Evolutionary conservation across 495 filamentous ascomycete species (phyloP).

Genomic region (Hypoxylon intermedium): DNA sequence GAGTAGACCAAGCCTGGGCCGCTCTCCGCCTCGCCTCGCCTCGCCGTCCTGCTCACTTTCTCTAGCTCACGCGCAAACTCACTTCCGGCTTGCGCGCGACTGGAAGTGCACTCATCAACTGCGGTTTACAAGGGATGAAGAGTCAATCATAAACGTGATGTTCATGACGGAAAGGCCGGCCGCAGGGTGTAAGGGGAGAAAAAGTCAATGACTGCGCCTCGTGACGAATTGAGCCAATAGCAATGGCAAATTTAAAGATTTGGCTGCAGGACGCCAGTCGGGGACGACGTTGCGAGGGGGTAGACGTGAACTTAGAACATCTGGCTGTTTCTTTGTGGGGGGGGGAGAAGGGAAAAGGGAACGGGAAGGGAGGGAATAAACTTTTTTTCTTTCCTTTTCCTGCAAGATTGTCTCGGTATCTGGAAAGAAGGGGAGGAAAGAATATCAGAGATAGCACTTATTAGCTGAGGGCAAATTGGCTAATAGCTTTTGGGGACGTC

Average conservation of each 20-base stretch:
- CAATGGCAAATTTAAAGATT: conserved; percentile 37
- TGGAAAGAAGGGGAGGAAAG: no score
- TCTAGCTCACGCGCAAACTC: conserved; percentile 38
- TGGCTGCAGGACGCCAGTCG: conserved; percentile 39
- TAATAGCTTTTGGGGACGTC: conserved; percentile 39
- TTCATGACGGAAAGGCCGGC: conserved; percentile 37
- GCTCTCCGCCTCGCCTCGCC: conserved; percentile 43
- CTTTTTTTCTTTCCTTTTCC: conserved; percentile 10
- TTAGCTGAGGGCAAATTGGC: conserved; percentile 40
- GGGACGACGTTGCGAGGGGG: conserved; percentile 31
- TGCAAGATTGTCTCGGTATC: conserved; percentile 28
- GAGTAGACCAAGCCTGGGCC: conserved; percentile 29
- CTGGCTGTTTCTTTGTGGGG: conserved; percentile 28
- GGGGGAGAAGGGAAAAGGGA: neutral
- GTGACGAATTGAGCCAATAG: conserved; percentile 40
- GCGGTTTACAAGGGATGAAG: conserved; percentile 29
- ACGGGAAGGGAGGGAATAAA: conserved; percentile 16
- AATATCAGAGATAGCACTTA: conserved; percentile 26
- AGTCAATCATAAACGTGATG: conserved; percentile 34
- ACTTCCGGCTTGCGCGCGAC: conserved; percentile 38
- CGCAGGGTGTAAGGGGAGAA: conserved; percentile 22
- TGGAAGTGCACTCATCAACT: conserved; percentile 42
- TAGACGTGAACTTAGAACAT: conserved; percentile 41
- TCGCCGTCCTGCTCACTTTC: conserved; percentile 39
- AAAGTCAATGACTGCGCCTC: conserved; percentile 34